Evolutionary conservation across 495 filamentous ascomycete genomes (phyloP), one percentile per base, ranked within the genome.

Genomic region (Hypoxylon fragiforme): DNA sequence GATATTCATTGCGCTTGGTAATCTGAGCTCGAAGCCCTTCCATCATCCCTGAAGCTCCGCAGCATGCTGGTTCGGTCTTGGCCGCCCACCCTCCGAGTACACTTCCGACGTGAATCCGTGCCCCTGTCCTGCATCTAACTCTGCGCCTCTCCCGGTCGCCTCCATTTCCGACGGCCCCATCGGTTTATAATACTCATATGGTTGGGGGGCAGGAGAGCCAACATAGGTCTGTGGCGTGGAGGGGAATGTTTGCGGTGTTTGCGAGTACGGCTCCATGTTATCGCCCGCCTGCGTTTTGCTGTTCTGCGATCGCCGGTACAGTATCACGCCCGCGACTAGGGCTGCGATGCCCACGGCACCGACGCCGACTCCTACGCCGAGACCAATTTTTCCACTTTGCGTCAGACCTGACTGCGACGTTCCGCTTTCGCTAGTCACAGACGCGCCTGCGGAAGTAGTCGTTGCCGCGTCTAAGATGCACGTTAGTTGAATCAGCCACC

Each of bases 1-100:
- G 43, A 37, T 47, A 55, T 55, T 35, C 30, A 24, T 4, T 12
- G 39, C 32, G 7, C 8, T 37, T 18, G 19, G 16, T 18, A 39
- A 50, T 44, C 21, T 12, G 19, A 30, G 3, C 21, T 37, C 2
- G n/a, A 21, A 37, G 8, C 9, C 22, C 5, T 21, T n/a, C n/a
- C n/a, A n/a, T 40, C n/a, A 59, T 51, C 54, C 55, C 24, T 58
- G 50, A 32, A 63, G 48, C 31, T 63, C 60, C 9, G 44, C 41
- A 16, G 37, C 4, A 28, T 28, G 24, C 24, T 9, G 18, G 11
- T 30, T 3, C 37, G 26, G 12, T 21, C 42, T 52, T 5, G 20
- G 9, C 18, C 2, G 7, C 13, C n/a, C 18, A 20, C 40, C 11
- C 19, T 50, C 38, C 12, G 53, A 31, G 13, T 62, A 37, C 24